phyloP scores from a whole-genome alignment of 129 eudicot species.

The Flaveria brownii region DNA sequence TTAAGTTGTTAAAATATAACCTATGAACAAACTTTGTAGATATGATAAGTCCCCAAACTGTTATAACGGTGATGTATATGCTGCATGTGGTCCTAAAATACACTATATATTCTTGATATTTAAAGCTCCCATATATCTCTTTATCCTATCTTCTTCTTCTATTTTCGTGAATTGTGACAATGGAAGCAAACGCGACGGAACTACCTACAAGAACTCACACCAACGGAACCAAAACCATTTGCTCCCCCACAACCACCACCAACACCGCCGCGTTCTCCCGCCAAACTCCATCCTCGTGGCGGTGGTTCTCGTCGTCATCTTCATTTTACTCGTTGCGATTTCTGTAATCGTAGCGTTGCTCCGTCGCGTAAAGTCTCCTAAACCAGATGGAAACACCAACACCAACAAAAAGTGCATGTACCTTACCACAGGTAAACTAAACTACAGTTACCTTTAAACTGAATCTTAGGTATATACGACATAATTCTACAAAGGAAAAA shows the following conservation, averaged over 20 bases:
- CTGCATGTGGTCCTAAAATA: too few relatives aligned
- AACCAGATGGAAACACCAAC: slow-evolving; percentile 24
- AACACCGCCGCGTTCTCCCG: slow-evolving; percentile 38
- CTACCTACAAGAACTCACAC: slow-evolving; percentile 22
- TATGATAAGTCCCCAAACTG: too few relatives aligned
- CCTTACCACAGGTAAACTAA: slow-evolving; percentile 53
- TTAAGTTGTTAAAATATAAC: too few relatives aligned
- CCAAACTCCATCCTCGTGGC: slow-evolving; percentile 60
- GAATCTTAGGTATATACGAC: background rate
- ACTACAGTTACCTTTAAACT: background rate
- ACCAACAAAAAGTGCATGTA: slow-evolving; percentile 52
- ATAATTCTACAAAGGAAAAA: too few relatives aligned
- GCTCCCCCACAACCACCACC: slow-evolving; percentile 28
- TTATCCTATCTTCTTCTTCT: slow-evolving; percentile 29
- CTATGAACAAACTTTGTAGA: too few relatives aligned
- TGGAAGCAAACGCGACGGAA: slow-evolving; percentile 20
- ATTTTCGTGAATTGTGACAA: slow-evolving; percentile 1
- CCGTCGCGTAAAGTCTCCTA: slow-evolving; percentile 50
- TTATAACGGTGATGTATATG: too few relatives aligned
- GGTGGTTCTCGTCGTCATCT: slow-evolving; percentile 44
- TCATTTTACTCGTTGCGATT: slow-evolving; percentile 57
- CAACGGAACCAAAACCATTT: slow-evolving; percentile 16
- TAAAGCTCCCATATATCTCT: background rate
- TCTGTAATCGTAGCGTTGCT: slow-evolving; percentile 53
- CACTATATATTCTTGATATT: background rate